Base-by-base conservation (phyloP, 352 stramenopile species). In the Pythium rishiriense region DNA sequence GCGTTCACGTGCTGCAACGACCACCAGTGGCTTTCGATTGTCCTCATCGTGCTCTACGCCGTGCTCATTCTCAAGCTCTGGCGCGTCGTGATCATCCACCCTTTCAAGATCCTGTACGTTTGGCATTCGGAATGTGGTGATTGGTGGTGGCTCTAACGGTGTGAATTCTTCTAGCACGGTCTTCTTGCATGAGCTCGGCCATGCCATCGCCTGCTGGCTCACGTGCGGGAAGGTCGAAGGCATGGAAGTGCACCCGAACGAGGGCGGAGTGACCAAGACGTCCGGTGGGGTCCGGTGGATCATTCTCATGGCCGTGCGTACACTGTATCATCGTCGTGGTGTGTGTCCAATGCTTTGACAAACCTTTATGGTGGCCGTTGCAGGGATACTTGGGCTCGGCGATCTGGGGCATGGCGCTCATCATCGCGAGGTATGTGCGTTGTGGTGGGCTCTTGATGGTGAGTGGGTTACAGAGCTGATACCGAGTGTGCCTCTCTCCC, bases 21-120 rank as follows among this genome's bases (percentile, higher is more conserved):
- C 70, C 76, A 88, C 58, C 88, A 96, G 60, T 89, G 81, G 51
- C 72, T 88, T 42, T 90, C 83, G 48, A 93, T 95, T 69, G 92
- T 94, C 76, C 81, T 96, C 74, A 93, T 96, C 78, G 53, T 84
- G 51, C 81, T 73, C 69, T 96, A 96, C 76, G 73, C 84, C 9
- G 47, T 96, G 56, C 70, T 83, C 62, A 96, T 96, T 71, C 90
- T 95, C 64, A 95, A 95, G 66, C 75, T 95, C 84, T 96, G 88
- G 88, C 83, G 87, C 65, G 74, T 93, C n/a, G 81, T 75, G 31
- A 81, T 96, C 33, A 76, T 96, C 7, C 86, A 94, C 57, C 88
- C 88, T 26, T 95, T 96, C 64, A 96, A 96, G 58, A 94, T 94
- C 55, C 70, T 95, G 85, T 95, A 79, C 62, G 83, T 59, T 37